phyloP scores from a whole-genome alignment of 164 flowering plant genomes.

The Piper betle region DNA sequence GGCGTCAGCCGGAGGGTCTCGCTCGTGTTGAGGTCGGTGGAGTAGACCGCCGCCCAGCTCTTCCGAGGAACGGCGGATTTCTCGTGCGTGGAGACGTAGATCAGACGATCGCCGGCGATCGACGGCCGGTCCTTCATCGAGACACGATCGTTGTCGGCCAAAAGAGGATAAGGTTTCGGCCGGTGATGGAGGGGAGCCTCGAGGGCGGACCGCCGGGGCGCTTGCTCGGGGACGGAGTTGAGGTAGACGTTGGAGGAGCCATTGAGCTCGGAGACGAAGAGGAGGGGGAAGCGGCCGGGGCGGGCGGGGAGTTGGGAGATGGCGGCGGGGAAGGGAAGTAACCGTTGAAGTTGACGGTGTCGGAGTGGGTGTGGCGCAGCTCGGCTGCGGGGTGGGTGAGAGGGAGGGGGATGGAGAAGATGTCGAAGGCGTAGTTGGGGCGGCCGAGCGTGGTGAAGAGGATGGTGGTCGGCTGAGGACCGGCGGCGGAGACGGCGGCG shows the following conservation, averaged over 20 bases:
- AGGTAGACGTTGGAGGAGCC: slow-evolving; percentile 39
- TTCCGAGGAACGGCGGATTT: slow-evolving; percentile 37
- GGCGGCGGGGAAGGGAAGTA: slow-evolving; percentile 33
- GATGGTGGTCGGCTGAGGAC: slow-evolving; percentile 20
- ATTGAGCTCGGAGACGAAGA: slow-evolving; percentile 67
- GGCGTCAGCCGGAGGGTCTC: slow-evolving; percentile 64
- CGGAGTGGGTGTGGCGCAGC: slow-evolving; percentile 46
- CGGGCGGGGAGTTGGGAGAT: slow-evolving; percentile 9
- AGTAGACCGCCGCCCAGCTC: slow-evolving; percentile 88
- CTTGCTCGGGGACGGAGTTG: slow-evolving; percentile 15
- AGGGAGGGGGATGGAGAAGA: slow-evolving; percentile 23
- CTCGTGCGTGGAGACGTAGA: slow-evolving; percentile 81
- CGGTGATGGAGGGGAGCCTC: slow-evolving; percentile 2
- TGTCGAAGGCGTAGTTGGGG: slow-evolving; percentile 53
- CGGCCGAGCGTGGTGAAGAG: slow-evolving; percentile 56
- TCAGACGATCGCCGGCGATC: slow-evolving; percentile 33
- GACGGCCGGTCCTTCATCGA: slow-evolving; percentile 73
- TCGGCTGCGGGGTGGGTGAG: slow-evolving; percentile 17
- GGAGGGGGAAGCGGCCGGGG: slow-evolving; percentile 5
- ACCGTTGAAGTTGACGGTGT: slow-evolving; percentile 73
- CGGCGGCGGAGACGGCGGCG: not conserved
- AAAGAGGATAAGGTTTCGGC: slow-evolving; percentile 30
- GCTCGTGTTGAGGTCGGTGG: slow-evolving; percentile 41
- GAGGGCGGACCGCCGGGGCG: slow-evolving; percentile 22
- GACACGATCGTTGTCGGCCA: slow-evolving; percentile 6